Evolutionary conservation across 805 yeast species (phyloP), one percentile per base, ranked within the genome.

Genomic region (Kockiozyma suomiensis): DNA sequence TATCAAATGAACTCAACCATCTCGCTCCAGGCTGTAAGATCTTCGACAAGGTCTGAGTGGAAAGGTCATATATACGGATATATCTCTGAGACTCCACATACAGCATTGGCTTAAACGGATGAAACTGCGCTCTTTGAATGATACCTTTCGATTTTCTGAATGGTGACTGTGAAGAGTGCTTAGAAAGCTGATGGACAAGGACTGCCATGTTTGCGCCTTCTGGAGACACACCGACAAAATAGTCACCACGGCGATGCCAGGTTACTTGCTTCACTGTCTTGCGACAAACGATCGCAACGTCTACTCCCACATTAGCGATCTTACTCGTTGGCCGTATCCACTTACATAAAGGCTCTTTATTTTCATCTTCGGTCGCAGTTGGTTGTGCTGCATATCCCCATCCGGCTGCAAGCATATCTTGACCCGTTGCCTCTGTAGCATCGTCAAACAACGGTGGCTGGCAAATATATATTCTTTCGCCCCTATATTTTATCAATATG

Each of bases 181-280:
- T 90, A 2, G 97, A 90, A 51, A 94, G 76, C 78, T 94, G 98
- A 76, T 94, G 99, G 66, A 94, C 90, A 62, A 94, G 79, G 42
- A 94, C 97, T 5, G 98, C 86, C 10, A 92, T 82, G 71, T 90
- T 85, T 56, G 88, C 90, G 53, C 90, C 87, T 54, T 90, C 94
- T 54, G 98, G 97, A n/a, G 96, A 85, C n/a, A 90, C 96, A 3
- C 96, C 86, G 65, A 93, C 96, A 69, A 94, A 89, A 73, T 94
- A 94, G 77, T 94, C 99, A 70, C 99, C 99, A 71, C 88, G 88
- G 74, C 97, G 82, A 75, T 94, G 99, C 99, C 99, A 94, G 66
- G 96, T 83, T 23, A 94, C 67, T 70, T 85, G 86, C 75, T 90
- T 91, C 63, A 93, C 83, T 0, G 88, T 81, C 69, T 80, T 81